Base-by-base conservation (phyloP, 352 stramenopile species). In the Pythium vanterpoolii region DNA sequence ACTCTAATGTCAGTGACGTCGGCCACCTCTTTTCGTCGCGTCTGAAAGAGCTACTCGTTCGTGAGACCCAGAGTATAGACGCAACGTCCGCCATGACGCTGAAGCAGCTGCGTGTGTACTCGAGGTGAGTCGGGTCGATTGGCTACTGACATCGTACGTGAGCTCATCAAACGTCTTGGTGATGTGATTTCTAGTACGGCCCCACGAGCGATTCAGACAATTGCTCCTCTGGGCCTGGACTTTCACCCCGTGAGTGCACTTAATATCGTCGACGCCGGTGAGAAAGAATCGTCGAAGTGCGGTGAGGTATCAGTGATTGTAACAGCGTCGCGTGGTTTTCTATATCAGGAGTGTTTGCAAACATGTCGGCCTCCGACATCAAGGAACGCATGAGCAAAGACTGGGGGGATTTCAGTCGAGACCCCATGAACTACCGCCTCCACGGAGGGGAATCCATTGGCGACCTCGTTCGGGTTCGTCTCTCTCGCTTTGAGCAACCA, bases 351-450 rank as follows among this genome's bases (percentile, higher is more conserved):
- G 56, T 74, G 23, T 81, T 74, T 40, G 68, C 73, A 1, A 74
- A 79, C 31, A 75, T 81, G 64, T 56, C 73, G 10, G 53, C 73
- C 31, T 56, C 49, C 18, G 73, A 78, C 23, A 71, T 80, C 47
- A 74, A 69, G 21, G 59, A 71, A 19, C 66, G 58, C 8, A 66
- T 80, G 66, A 66, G 55, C 27, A 60, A 74, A 26, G 56, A 74
- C 24, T 68, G 69, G 44, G 61, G 55, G 28, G 68, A 78, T 30
- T 81, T 77, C 49, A 77, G 68, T 21, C 61, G 64, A n/a, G 73
- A 81, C 16, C 73, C 73, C 3, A 69, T 81, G 45, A 81, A 77
- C 50, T 81, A 78, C 50, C 73, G 73, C 23, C 55, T 79, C 16
- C 71, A 81, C 33, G 73, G 71, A 18, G 73, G 73, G 14, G 73